Conservation (phyloP, 352 stramenopile genomes). For the Peronosclerospora sorghi region DNA sequence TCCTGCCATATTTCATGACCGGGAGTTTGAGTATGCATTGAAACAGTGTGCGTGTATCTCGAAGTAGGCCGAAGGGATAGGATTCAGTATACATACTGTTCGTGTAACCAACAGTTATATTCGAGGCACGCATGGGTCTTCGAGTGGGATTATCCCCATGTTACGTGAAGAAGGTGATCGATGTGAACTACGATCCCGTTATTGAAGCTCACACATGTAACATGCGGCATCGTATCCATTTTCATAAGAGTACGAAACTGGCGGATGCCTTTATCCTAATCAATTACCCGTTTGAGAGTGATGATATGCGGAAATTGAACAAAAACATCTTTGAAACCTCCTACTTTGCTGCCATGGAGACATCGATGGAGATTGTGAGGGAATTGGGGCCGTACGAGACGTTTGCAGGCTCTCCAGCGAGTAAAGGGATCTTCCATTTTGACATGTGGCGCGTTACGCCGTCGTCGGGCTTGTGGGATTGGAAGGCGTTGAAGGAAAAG, state of each 20-base stretch:
- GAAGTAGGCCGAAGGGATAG: slow-evolving; percentile 98
- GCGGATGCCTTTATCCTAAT: slow-evolving; percentile 97
- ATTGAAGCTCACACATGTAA: slow-evolving; percentile 86
- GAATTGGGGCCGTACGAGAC: slow-evolving; percentile 93
- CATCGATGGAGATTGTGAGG: slow-evolving; percentile 92
- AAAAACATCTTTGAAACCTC: slow-evolving; percentile 99
- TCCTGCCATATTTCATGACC: slow-evolving; percentile 93
- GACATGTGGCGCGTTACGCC: slow-evolving; percentile 97
- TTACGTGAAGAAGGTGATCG: slow-evolving; percentile 99
- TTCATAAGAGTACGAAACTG: slow-evolving; percentile 97
- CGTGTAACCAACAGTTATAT: slow-evolving; percentile 91
- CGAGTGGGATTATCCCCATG: slow-evolving; percentile 99
- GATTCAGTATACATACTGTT: slow-evolving; percentile 97
- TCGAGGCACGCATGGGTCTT: too few relatives aligned
- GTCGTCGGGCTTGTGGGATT: slow-evolving; percentile 90
- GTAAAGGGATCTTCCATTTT: slow-evolving; percentile 96
- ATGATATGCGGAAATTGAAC: slow-evolving; percentile 88
- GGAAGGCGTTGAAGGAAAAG: slow-evolving; percentile 87
- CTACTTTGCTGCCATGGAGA: slow-evolving; percentile 95
- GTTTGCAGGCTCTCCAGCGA: slow-evolving; percentile 93
- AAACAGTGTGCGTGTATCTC: slow-evolving; percentile 98
- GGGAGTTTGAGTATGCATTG: slow-evolving; percentile 98
- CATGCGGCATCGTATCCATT: slow-evolving; percentile 95
- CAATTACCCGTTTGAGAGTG: slow-evolving; percentile 93
- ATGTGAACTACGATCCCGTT: slow-evolving; percentile 99